phyloP scores from a whole-genome alignment of 306 rosid species.

The Oemleria cerasiformis region DNA sequence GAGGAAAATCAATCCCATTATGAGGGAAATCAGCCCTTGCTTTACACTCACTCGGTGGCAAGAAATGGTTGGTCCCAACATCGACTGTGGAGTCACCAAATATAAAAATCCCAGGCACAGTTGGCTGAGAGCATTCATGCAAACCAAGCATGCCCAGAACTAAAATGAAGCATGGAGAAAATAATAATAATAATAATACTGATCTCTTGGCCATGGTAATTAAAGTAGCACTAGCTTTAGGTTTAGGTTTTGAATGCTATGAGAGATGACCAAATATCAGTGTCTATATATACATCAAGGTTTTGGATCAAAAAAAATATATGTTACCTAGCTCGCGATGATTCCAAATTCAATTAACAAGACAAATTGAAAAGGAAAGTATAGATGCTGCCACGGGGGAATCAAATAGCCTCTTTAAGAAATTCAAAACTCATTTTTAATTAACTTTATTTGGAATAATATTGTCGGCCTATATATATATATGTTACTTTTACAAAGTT shows the following conservation, averaged over 20 bases:
- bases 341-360: not conserved
- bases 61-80: conserved; percentile 24
- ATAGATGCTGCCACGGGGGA: not conserved
- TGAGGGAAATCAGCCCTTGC: conserved; percentile 12
- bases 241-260: not conserved
- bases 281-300: not conserved
- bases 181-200: no score
- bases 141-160: not conserved
- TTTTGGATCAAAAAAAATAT: not conserved
- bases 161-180: not conserved
- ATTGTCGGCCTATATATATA: no score
- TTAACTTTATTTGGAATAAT: no score
- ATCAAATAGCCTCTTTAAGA: not conserved
- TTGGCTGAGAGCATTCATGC: not conserved
- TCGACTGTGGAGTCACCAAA: conserved; percentile 32
- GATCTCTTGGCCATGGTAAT: not conserved
- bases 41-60: not conserved
- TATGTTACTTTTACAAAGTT: no score
- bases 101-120: conserved; percentile 7
- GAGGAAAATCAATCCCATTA: conserved; percentile 28
- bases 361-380: not conserved
- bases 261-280: not conserved
- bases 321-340: not conserved
- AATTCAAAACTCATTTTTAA: no score
- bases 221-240: not conserved